A percentile compares a stretch with the other conserved stretches of the same genome.
phyloP scores from a whole-genome alignment of 129 eudicot species.

The Artemisia annua region DNA sequence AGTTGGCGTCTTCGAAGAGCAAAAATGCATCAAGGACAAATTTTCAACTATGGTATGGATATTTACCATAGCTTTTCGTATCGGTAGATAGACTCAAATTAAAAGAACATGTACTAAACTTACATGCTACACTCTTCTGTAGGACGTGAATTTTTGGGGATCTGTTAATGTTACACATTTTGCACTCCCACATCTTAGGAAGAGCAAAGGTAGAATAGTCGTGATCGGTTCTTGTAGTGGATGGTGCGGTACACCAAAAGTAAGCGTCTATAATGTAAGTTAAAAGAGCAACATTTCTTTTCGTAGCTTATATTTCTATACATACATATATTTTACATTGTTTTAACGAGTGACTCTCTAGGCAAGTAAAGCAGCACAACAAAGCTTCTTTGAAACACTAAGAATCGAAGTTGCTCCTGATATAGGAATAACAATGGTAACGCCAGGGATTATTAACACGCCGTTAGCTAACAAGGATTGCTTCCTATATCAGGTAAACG shows the following conservation, averaged over 20 bases:
- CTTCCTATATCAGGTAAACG: constrained; percentile 36
- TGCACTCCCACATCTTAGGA: no score
- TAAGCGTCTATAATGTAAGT: no score
- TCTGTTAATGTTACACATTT: no score
- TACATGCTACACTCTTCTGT: background rate
- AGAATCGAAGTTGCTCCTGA: constrained; percentile 55
- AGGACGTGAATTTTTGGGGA: constrained; percentile 84
- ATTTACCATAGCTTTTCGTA: background rate
- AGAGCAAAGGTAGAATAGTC: no score
- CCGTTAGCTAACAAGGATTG: no score
- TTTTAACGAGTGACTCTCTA: no score
- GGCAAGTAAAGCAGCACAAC: no score
- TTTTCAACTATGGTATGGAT: constrained; percentile 53
- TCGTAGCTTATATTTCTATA: no score
- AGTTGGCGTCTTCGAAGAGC: constrained; percentile 42
- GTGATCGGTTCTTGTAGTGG: no score
- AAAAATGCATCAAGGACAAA: constrained; percentile 35
- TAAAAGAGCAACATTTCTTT: no score
- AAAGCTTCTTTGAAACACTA: constrained; percentile 68
- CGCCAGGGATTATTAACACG: constrained; percentile 58
- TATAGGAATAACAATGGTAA: constrained; percentile 57
- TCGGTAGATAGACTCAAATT: background rate
- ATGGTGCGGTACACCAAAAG: no score
- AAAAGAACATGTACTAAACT: background rate
- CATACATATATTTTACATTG: no score